Evolutionary conservation across 441 rosid genomes (phyloP).

Genomic region (Biscutella laevigata): DNA sequence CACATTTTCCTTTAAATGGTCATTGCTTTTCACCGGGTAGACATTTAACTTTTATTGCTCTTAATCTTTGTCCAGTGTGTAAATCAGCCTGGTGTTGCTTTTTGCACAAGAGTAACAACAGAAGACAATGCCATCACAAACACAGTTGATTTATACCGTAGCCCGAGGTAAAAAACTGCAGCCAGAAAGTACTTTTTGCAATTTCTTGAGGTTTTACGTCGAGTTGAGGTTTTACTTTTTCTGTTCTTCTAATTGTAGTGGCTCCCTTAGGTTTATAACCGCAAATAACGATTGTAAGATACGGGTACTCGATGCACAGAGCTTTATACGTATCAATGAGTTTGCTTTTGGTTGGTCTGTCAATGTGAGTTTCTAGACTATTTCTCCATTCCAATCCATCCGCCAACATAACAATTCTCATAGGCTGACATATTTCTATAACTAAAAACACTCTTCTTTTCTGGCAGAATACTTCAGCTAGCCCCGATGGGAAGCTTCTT

Average conservation of each 20-base stretch:
- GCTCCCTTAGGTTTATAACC: constrained; percentile 34
- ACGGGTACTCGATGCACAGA: constrained; percentile 37
- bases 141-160: constrained; percentile 38
- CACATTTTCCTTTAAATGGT: background rate
- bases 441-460: background rate
- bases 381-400: background rate
- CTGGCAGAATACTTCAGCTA: constrained; percentile 39
- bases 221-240: constrained; percentile 3
- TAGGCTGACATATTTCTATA: background rate
- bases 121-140: constrained; percentile 56
- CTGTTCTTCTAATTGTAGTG: constrained; percentile 26
- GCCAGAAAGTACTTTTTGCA: background rate
- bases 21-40: background rate
- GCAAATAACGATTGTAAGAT: constrained; percentile 51
- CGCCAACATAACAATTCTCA: background rate
- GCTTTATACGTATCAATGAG: constrained; percentile 30
- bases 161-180: constrained; percentile 29
- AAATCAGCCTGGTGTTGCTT: constrained; percentile 35
- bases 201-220: background rate
- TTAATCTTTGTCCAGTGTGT: constrained; percentile 26
- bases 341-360: constrained; percentile 47
- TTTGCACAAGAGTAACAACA: constrained; percentile 37
- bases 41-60: background rate
- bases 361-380: constrained; percentile 32
- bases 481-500: constrained; percentile 41